Conservation (phyloP, 805 yeast genomes). For the Candida alai region DNA sequence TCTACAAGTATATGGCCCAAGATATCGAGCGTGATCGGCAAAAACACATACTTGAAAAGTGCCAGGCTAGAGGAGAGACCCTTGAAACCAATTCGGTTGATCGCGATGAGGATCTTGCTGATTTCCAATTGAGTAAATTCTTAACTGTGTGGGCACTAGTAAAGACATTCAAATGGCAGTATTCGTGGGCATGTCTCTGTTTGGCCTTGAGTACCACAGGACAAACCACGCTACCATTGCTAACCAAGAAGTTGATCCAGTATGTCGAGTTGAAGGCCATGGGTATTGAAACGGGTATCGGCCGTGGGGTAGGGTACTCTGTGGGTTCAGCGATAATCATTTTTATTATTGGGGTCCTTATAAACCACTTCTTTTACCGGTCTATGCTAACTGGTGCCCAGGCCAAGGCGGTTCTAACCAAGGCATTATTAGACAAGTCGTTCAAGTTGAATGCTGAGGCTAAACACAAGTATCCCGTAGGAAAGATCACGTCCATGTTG, state of each 20-base stretch:
- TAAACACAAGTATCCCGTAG: slow-evolving; percentile 56
- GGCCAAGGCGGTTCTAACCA: slow-evolving; percentile 65
- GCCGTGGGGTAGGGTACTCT: slow-evolving; percentile 40
- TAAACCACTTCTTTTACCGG: slow-evolving; percentile 62
- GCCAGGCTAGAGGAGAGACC: slow-evolving; percentile 25
- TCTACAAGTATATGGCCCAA: slow-evolving; percentile 18
- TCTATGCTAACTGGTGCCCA: slow-evolving; percentile 66
- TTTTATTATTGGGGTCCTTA: slow-evolving; percentile 26
- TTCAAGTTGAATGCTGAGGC: slow-evolving; percentile 57
- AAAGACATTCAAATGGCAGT: slow-evolving; percentile 29
- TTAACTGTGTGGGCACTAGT: slow-evolving; percentile 22
- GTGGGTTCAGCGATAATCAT: slow-evolving; percentile 33
- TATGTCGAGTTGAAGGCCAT: slow-evolving; percentile 28
- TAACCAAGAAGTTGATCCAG: slow-evolving; percentile 32
- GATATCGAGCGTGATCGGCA: slow-evolving; percentile 20
- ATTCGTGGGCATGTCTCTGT: slow-evolving; percentile 27
- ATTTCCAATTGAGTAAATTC: slow-evolving; percentile 25
- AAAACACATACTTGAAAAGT: slow-evolving; percentile 21
- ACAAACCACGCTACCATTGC: slow-evolving; percentile 30
- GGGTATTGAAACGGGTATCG: slow-evolving; percentile 22
- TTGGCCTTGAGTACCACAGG: slow-evolving; percentile 24
- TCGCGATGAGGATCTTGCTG: slow-evolving; percentile 24
- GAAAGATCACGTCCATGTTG: slow-evolving; percentile 71
- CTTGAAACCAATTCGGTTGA: slow-evolving; percentile 18
- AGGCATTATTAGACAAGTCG: slow-evolving; percentile 66